Evolutionary conservation across 768 basidiomycete genomes (phyloP), one percentile per base, ranked within the genome.

Genomic region (Tylopilus vinaceipallidus): DNA sequence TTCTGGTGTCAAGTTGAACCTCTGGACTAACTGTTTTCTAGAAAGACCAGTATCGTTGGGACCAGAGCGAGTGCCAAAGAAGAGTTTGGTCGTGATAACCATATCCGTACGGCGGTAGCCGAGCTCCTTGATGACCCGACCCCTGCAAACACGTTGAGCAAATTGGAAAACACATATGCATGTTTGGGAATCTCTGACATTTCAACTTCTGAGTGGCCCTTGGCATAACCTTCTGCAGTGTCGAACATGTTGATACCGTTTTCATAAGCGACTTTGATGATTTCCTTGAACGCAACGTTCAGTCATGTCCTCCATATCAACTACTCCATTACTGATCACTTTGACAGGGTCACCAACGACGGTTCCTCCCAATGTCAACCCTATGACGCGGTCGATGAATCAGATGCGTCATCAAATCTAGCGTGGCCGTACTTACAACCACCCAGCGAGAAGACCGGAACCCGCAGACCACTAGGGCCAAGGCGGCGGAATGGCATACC

Each of bases 11-110:
- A 7, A n/a, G 33, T 16, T 13, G 20, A 20, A 42, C 5, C n/a
- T 13, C 17, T 24, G 20, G 19, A 55, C 67, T 27, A 2, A 61
- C 68, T 68, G 65, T 49, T 64, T 65, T 44, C 63, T 64, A 12
- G 67, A 73, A 7, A 73, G 48, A 50, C 69, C 71, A 7, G 54
- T 62, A 42, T 71, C 71, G 41, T 76, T 77, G 10, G 75, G 78
- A 46, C 77, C 78, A 16, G 62, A 57, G 27, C 74, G 65, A 24
- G 76, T 75, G 29, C 82, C 82, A 54, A 81, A 82, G 70, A 75
- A 83, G 55, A 83, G 30, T 55, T 83, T 83, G 55, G 80, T 83
- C 26, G 78, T 73, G 55, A 83, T 68, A 59, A 83, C 62, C 54
- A 80, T 45, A 49, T 83, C 80, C 20, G 65, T 61, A 29, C 80